Base-by-base conservation (phyloP, 2,329 filamentous ascomycete species). In the Verticillium klebahnii region DNA sequence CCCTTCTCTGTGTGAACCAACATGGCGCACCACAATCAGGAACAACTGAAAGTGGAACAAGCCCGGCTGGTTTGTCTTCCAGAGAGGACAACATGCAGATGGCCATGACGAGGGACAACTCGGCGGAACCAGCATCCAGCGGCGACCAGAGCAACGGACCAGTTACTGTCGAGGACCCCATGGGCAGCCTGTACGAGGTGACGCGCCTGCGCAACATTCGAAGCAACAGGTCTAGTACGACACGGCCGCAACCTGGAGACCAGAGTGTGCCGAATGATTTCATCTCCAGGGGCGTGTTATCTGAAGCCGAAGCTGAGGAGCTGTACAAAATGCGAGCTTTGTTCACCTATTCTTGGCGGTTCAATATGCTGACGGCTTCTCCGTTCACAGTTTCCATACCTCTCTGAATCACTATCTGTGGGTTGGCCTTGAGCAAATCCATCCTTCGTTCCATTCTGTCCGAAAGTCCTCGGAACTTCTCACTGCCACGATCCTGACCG, bases 401-500 rank as follows among this genome's bases (percentile, higher is more conserved):
- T 29, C 63, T n/a, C 56, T 37, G 34, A 64, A 77, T 61, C 79
- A 76, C 62, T 73, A 73, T 34, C 73, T 83, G 19, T 84, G 80
- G 79, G 80, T 78, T 60, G 80, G 80, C 5, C 78, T 83, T 54
- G 78, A 81, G 45, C 72, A 83, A 9, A 76, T 80, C 29, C 80
- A 84, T 66, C 72, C 73, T 14, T 77, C 78, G 59, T 69, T 85
- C 52, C 75, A 75, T 5, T 80, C 80, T 1, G 78, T 86, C 15
- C 79, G 85, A 50, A 77, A 80, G 57, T 80, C 82, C 11, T 88
- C 85, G 1, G 79, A 81, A 1, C 71, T 87, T 14, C 75, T 88
- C n/a, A 81, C 83, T 1, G 80, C 82, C 8, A 82, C 83, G 2
- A 82, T 88, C 56, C 76, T 86, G 56, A 82, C 84, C 0, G 84